A percentile compares a stretch with the other conserved stretches of the same genome.
phyloP scores from a whole-genome alignment of 495 filamentous ascomycete species.

The Tuber borchii region DNA sequence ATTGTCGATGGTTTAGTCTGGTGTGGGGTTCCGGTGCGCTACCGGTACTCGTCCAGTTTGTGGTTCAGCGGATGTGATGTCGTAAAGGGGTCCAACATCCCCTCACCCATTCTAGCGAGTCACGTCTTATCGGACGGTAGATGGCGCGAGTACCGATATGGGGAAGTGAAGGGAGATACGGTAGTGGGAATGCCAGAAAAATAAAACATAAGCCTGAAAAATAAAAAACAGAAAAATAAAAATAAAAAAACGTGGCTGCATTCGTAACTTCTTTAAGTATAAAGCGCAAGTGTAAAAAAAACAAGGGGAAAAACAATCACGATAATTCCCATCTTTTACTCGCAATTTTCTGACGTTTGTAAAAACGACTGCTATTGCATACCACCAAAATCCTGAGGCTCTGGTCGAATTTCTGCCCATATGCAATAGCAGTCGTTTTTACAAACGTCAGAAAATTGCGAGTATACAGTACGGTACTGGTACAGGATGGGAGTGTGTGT shows the following conservation, averaged over 20 bases:
- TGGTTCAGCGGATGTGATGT: slow-evolving; percentile 1
- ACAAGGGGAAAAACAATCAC: neutral
- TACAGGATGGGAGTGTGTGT: neutral
- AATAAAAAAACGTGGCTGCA: neutral
- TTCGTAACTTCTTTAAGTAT: neutral
- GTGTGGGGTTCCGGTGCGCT: neutral
- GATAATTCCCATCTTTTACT: neutral
- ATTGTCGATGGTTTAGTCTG: neutral
- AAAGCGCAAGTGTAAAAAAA: neutral
- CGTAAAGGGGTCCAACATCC: slow-evolving; percentile 2
- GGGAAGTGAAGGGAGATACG: neutral
- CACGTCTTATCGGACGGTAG: slow-evolving; percentile 3
- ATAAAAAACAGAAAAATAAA: neutral
- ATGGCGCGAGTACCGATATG: neutral
- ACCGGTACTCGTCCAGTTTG: neutral
- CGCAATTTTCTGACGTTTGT: too few species aligned
- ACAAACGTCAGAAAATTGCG: too few species aligned
- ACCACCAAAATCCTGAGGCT: too few species aligned
- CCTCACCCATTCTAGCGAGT: neutral
- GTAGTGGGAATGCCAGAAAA: neutral
- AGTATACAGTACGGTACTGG: too few species aligned
- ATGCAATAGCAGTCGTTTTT: too few species aligned
- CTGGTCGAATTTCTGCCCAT: too few species aligned
- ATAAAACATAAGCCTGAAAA: neutral
- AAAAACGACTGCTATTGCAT: too few species aligned